Base-by-base conservation (phyloP, 495 filamentous ascomycete species). In the Penicillium soppii region DNA sequence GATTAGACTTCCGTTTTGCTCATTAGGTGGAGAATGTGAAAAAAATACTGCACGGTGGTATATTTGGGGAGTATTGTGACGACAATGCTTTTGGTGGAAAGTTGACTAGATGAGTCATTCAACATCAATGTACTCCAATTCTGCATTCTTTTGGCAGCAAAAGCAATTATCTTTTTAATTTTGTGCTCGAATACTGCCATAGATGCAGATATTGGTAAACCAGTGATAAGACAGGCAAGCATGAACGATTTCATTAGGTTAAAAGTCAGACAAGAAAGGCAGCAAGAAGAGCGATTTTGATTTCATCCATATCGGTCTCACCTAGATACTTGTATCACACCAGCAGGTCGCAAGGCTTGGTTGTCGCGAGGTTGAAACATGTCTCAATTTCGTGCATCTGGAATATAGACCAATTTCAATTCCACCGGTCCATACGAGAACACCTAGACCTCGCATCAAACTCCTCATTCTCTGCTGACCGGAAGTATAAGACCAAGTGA, bases 1-100 rank as follows among this genome's bases (percentile, higher is more conserved):
- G 58, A 22, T 35, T 68, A 25, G 65, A 69, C 55, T 69, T 68
- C 43, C 45, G 60, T 17, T 68, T 68, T 54, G 62, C 52, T 1
- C 58, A 62, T 45, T 62, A 53, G 19, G 10, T 32, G 25, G 9
- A 9, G 9, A 27, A 9, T 4, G 9, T 27, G 25, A 27, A 9
- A 27, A n/a, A n/a, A n/a, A n/a, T n/a, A n/a, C n/a, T n/a, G n/a
- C n/a, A n/a, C n/a, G n/a, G n/a, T n/a, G n/a, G n/a, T n/a, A n/a
- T n/a, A n/a, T n/a, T n/a, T n/a, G n/a, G n/a, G n/a, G n/a, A n/a
- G n/a, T n/a, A n/a, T n/a, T n/a, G n/a, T n/a, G n/a, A n/a, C n/a
- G n/a, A n/a, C n/a, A n/a, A n/a, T n/a, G n/a, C n/a, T n/a, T n/a
- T n/a, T n/a, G n/a, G n/a, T n/a, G n/a, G n/a, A n/a, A n/a, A n/a